Conservation (phyloP, 164 flowering plant species). For the Vitis riparia region DNA sequence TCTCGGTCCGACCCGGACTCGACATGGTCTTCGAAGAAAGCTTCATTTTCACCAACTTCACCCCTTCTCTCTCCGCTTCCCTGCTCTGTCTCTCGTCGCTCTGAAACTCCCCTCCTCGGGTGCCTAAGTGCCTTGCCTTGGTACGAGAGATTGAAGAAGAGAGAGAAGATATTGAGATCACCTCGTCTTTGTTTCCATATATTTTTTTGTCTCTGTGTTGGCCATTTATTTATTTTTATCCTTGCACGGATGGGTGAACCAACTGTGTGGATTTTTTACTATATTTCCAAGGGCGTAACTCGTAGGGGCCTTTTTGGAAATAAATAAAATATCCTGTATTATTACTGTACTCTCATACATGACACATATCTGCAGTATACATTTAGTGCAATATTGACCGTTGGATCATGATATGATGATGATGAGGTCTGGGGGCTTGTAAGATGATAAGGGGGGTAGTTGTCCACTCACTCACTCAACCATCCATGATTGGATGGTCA, state of each 20-base stretch:
- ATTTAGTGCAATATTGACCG: not conserved
- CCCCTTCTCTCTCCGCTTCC: no score
- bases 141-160: not conserved
- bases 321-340: no score
- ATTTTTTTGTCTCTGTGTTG: not conserved
- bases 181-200: not conserved
- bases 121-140: not conserved
- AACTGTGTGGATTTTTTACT: constrained; percentile 8
- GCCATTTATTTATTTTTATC: constrained; percentile 6
- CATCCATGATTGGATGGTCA: not conserved
- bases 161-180: not conserved
- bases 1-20: constrained; percentile 63
- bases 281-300: constrained; percentile 8
- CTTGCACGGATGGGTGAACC: constrained; percentile 31
- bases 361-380: not conserved
- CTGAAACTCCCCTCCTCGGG: not conserved
- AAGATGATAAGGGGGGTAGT: not conserved
- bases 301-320: constrained; percentile 19
- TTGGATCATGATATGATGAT: not conserved
- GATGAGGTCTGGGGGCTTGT: not conserved
- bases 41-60: constrained; percentile 34
- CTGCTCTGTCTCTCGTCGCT: not conserved
- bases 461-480: not conserved
- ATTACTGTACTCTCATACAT: not conserved
- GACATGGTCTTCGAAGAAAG: constrained; percentile 51